Evolutionary conservation across 2,329 filamentous ascomycete species (phyloP).

Genomic region (Fusarium anthophilum): DNA sequence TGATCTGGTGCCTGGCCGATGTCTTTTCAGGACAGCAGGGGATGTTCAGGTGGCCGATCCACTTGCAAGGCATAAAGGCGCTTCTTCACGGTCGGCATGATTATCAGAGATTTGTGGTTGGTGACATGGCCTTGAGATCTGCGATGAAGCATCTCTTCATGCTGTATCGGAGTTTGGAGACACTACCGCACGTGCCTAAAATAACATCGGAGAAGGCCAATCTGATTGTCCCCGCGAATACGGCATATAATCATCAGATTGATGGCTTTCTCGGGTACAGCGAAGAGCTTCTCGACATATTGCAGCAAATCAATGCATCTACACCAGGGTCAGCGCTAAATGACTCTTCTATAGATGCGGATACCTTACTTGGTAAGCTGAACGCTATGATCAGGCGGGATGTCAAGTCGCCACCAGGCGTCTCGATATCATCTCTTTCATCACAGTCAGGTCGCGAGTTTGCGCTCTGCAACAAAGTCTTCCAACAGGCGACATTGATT

Average conservation of each 20-base stretch:
- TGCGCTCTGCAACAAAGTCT: conserved; percentile 38
- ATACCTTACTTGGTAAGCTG: conserved; percentile 34
- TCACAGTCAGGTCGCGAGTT: conserved; percentile 40
- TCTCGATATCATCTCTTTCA: conserved; percentile 37
- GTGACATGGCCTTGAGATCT: neutral
- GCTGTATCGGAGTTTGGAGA: conserved; percentile 42
- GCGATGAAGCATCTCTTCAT: conserved; percentile 43
- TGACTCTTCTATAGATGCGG: conserved; percentile 5
- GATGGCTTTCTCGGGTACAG: conserved; percentile 45
- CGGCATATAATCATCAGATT: conserved; percentile 12
- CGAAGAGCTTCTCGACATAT: conserved; percentile 39
- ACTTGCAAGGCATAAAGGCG: conserved; percentile 42
- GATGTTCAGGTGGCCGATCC: conserved; percentile 37
- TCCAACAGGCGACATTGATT: conserved; percentile 42
- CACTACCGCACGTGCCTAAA: conserved; percentile 37
- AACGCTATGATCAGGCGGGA: conserved; percentile 41
- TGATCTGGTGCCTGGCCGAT: conserved; percentile 45
- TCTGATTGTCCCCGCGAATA: fast-evolving
- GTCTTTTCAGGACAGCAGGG: conserved; percentile 39
- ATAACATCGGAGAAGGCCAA: neutral
- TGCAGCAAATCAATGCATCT: conserved; percentile 36
- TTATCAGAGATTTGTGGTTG: neutral
- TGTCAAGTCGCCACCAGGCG: conserved; percentile 10
- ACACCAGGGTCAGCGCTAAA: neutral
- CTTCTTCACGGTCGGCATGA: conserved; percentile 18